Conservation (phyloP, 1,139 yeast species). For the Trichomonascaceae sp. region DNA sequence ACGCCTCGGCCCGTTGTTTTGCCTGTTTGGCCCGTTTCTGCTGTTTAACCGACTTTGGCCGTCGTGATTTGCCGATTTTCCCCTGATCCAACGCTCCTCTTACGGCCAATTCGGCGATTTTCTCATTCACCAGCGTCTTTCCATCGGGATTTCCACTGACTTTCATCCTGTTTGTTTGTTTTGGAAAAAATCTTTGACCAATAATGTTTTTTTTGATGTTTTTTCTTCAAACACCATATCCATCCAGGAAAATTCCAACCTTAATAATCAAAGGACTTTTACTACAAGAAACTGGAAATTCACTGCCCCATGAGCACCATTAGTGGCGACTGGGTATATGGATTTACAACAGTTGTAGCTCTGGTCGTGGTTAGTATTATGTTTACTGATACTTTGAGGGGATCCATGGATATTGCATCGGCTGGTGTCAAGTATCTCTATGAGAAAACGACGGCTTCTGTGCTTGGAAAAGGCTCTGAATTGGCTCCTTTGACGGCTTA, state of each 20-base stretch:
- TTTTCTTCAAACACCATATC: background rate
- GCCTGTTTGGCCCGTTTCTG: constrained; percentile 25
- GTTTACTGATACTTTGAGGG: constrained; percentile 32
- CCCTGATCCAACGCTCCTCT: constrained; percentile 21
- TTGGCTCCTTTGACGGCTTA: constrained; percentile 24
- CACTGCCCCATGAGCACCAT: background rate
- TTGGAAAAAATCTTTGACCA: background rate
- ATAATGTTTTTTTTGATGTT: background rate
- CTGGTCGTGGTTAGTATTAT: constrained; percentile 16
- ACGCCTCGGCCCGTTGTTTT: constrained; percentile 24
- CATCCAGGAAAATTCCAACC: too few relatives aligned
- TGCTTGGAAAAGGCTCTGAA: constrained; percentile 14
- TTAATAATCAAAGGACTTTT: background rate
- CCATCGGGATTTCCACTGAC: constrained; percentile 14
- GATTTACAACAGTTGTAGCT: constrained; percentile 10
- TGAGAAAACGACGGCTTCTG: constrained; percentile 23
- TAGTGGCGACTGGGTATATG: constrained; percentile 8
- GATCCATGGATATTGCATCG: constrained; percentile 33
- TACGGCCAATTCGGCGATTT: constrained; percentile 29
- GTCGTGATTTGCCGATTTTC: constrained; percentile 11
- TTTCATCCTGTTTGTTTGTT: background rate
- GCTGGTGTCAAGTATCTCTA: constrained; percentile 30
- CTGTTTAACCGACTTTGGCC: constrained; percentile 20
- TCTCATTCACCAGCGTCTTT: constrained; percentile 26
- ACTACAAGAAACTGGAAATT: background rate